Base-by-base conservation (phyloP, 192 early-diverging fungal genomes). In the Podila epigama region DNA sequence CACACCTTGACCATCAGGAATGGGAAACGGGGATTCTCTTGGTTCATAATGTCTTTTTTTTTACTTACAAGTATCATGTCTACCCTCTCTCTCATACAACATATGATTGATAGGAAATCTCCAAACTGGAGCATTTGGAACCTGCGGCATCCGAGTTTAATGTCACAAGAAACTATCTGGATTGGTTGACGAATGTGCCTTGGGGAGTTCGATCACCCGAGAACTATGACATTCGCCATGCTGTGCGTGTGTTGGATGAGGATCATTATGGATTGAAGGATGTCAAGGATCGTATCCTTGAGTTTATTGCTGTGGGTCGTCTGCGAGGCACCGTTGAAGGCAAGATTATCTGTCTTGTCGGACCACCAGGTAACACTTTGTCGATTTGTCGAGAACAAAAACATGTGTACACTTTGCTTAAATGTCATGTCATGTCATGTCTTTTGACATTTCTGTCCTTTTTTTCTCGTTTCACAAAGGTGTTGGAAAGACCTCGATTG, bases 261-360 rank as follows among this genome's bases (percentile, higher is more conserved):
- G 98, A 99, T 79, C 98, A 99, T 81, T 98, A 98, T 80, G 98
- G 98, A n/a, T 79, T 99, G 60, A 94, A 99, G 70, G 98, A 99
- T 79, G 98, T 99, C 60, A 99, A 99, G 87, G 96, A 98, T 70
- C 91, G 98, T 28, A 98, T 99, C 69, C 81, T 99, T 37, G 98
- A 99, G 85, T 99, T 99, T 61, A 97, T 99, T 79, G 98, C 98
- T 7, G 98, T 99, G 18, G 95, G 98, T 29, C 97, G 96, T 77
- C 82, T 99, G 64, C 84, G 95, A 13, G 95, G 95, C 7, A 93
- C 96, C 2, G 96, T 99, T 13, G 95, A 99, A 80, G 98, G 98
- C 63, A 99, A 99, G 81, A 99, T 99, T 54, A 88, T 99, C 58
- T 97, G 96, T 78, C 85, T 99, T 69, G 92, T 92, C n/a, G 98